Evolutionary conservation across 1,284 basidiomycete genomes (phyloP).

Genomic region (Puccinia hordei): DNA sequence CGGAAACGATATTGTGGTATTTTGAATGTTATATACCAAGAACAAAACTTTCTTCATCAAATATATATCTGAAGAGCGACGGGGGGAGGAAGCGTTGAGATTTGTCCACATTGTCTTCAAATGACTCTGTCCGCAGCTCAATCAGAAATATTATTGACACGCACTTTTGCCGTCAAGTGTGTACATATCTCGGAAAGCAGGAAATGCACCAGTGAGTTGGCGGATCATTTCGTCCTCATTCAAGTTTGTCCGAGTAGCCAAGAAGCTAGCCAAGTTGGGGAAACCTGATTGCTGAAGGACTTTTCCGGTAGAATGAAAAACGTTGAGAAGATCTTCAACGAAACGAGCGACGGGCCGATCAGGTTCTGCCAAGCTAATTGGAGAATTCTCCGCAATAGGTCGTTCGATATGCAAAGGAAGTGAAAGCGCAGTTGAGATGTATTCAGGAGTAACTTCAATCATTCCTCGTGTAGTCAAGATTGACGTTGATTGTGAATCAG

Average conservation of each 20-base stretch:
- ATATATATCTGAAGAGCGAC: conserved; percentile 23
- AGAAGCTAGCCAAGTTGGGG: conserved; percentile 45
- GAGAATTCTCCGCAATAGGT: conserved; percentile 25
- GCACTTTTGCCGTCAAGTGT: conserved; percentile 30
- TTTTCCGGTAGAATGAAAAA: conserved; percentile 32
- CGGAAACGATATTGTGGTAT: conserved; percentile 27
- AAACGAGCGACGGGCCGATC: conserved; percentile 15
- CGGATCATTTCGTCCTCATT: conserved; percentile 43
- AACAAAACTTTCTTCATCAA: conserved; percentile 37
- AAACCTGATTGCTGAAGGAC: conserved; percentile 25
- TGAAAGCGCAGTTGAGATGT: conserved; percentile 28
- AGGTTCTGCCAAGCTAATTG: conserved; percentile 35
- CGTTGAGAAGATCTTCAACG: conserved; percentile 20
- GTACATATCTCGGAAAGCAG: conserved; percentile 45
- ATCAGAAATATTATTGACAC: neutral
- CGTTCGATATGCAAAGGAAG: conserved; percentile 43
- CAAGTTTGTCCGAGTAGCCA: conserved; percentile 21
- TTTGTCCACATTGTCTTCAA: neutral
- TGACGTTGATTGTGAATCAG: conserved; percentile 8
- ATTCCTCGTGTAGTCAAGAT: conserved; percentile 39
- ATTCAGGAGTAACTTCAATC: conserved; percentile 35
- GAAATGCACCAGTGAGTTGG: conserved; percentile 24
- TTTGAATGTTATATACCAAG: conserved; percentile 26
- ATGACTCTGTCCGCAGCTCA: neutral
- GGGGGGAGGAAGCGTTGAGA: neutral